Conservation (phyloP, 169 alveolate species). For the Cryptosporidium tyzzeri region DNA sequence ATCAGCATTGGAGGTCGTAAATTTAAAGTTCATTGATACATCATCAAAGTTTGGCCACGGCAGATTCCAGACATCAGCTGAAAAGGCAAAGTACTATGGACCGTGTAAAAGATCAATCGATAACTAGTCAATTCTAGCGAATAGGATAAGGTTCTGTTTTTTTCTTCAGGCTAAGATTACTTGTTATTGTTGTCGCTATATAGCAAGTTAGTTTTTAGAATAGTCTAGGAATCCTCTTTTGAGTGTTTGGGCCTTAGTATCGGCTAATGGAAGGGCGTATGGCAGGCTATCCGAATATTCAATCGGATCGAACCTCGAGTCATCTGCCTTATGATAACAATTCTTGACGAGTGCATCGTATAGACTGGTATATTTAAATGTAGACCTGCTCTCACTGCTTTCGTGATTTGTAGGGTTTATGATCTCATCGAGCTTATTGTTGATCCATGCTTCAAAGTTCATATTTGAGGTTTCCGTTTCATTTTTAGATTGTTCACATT, state of each 20-base stretch:
- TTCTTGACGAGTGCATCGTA: constrained; percentile 11
- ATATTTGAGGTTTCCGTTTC: background rate
- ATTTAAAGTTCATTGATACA: constrained; percentile 99
- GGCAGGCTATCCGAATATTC: constrained; percentile 19
- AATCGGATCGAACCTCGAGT: constrained; percentile 22
- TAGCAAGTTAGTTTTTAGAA: background rate
- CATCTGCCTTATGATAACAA: constrained; percentile 33
- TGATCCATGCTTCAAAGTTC: constrained; percentile 12
- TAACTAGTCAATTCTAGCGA: background rate
- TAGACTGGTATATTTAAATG: background rate
- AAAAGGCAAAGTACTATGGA: constrained; percentile 98
- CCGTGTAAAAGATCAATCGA: constrained; percentile 86
- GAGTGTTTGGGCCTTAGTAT: background rate
- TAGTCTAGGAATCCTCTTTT: constrained; percentile 19
- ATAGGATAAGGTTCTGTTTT: background rate
- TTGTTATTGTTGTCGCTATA: background rate
- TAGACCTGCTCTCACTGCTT: background rate
- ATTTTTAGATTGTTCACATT: background rate
- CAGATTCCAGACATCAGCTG: constrained; percentile 99
- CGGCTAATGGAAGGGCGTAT: background rate
- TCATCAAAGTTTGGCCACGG: constrained; percentile 99
- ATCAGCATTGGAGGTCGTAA: constrained; percentile 94
- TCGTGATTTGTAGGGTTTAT: constrained; percentile 3
- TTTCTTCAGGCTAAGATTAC: background rate
- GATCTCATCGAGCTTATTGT: constrained; percentile 20